Base-by-base conservation (phyloP, 345 rosid genomes). In the Brassica nigra region DNA sequence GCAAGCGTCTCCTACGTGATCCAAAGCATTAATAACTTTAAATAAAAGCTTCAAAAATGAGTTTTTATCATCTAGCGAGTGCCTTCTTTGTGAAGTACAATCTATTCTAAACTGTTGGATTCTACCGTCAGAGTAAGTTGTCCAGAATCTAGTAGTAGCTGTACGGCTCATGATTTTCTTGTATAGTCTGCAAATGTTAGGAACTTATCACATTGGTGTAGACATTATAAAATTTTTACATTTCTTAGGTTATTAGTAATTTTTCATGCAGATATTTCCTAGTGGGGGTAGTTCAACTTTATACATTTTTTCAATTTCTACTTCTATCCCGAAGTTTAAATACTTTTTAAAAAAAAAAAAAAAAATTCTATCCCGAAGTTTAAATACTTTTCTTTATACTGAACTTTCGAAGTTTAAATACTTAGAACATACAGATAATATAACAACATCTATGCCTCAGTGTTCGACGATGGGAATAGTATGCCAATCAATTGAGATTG, bases 101-200 rank as follows among this genome's bases (percentile, higher is more conserved):
- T 65, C 37, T 49, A 49, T 49, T 49, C 57, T 75, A 23, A 66
- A 66, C 65, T 66, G 66, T 75, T 55, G 30, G 66, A 66, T 75
- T 66, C 14, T 70, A 49, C 57, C 1, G 68, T 61, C 37, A 65
- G 44, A 71, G 67, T 71, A 10, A 57, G 59, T 47, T 76, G 67
- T 68, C 62, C 28, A 61, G n/a, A 39, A 76, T 30, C 61, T 61
- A 37, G n/a, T 29, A n/a, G 10, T 57, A 67, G 16, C 2, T 68
- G 74, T 76, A 68, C 69, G 69, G 74, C 34, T 29, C 30, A 9
- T 47, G 18, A 10, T 28, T 62, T 73, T 14, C 23, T 62, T 27
- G 9, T 37, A 58, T 44, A 42, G 44, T n/a, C 42, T 73, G 39
- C 15, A 39, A 42, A 2, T 16, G 29, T 62, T 42, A 28, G 34